Conservation (phyloP, 306 rosid genomes). For the Castanospermum australe region DNA sequence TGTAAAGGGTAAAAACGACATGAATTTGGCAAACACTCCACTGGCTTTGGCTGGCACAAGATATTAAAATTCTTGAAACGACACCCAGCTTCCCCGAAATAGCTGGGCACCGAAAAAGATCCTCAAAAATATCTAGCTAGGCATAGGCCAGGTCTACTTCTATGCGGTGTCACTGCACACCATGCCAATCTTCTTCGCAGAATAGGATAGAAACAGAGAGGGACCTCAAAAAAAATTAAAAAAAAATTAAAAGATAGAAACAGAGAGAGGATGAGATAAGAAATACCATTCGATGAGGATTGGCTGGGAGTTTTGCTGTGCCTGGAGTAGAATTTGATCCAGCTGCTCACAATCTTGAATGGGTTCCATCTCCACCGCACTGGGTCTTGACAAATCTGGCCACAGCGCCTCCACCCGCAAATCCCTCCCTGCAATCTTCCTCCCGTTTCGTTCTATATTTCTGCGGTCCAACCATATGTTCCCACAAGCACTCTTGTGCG, state of each 20-base stretch:
- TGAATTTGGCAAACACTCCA: background rate
- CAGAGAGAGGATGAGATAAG: background rate
- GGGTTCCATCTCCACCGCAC: slow-evolving; percentile 54
- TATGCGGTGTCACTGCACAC: background rate
- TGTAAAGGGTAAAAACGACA: background rate
- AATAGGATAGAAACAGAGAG: background rate
- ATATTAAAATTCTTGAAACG: background rate
- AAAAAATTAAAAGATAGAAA: too few species aligned
- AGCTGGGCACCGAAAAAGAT: background rate
- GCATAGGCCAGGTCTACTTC: too few species aligned
- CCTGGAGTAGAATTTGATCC: slow-evolving; percentile 63
- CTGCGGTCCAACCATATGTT: slow-evolving; percentile 32
- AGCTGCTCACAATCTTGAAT: slow-evolving; percentile 64
- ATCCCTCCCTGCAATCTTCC: slow-evolving; percentile 37
- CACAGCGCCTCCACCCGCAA: slow-evolving; percentile 55
- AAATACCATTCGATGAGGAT: slow-evolving; percentile 77
- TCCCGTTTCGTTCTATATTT: slow-evolving; percentile 35
- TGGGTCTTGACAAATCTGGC: slow-evolving; percentile 62
- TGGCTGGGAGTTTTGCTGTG: slow-evolving; percentile 59
- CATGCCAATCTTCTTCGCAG: background rate
- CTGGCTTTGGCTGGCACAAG: background rate
- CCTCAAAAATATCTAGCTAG: slow-evolving; percentile 24
- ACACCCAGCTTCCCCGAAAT: background rate
- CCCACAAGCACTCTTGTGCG: slow-evolving; percentile 33
- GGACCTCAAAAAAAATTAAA: too few species aligned